A percentile compares a stretch with the other conserved stretches of the same genome.
phyloP scores from a whole-genome alignment of 352 stramenopile species.

The Blastocystis sp. region DNA sequence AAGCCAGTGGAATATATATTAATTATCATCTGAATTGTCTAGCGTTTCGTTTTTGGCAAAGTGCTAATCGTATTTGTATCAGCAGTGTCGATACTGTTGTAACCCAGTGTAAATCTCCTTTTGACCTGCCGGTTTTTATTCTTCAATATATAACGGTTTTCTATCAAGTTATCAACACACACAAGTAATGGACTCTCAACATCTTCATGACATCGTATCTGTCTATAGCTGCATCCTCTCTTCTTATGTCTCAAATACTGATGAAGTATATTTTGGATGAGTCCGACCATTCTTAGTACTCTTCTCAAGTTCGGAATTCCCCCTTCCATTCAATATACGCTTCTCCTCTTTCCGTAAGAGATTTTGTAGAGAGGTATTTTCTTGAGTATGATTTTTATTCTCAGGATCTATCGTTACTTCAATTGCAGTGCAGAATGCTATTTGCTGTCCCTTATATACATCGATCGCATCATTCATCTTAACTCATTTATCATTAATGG shows the following conservation, averaged over 20 bases:
- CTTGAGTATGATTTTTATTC: not conserved
- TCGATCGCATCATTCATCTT: slow-evolving; percentile 91
- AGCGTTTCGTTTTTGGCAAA: too few species aligned
- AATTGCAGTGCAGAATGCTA: slow-evolving; percentile 96
- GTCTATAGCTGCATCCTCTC: slow-evolving; percentile 39
- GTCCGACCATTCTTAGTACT: not conserved
- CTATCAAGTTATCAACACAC: not conserved
- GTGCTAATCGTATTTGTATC: too few species aligned
- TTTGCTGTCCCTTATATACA: slow-evolving; percentile 95
- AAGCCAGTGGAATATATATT: not conserved
- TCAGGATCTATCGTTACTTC: slow-evolving; percentile 90
- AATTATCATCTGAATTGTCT: too few species aligned
- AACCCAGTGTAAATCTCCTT: not conserved
- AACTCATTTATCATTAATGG: slow-evolving; percentile 90
- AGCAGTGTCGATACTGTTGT: too few species aligned
- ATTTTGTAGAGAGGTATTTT: slow-evolving; percentile 25
- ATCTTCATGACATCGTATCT: slow-evolving; percentile 28
- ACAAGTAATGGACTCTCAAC: not conserved
- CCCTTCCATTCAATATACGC: not conserved
- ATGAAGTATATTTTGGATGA: not conserved
- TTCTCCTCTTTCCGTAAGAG: not conserved
- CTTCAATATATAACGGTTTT: not conserved
- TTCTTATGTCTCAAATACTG: not conserved
- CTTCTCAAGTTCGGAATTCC: slow-evolving; percentile 21
- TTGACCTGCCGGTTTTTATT: not conserved